phyloP scores from a whole-genome alignment of 257 asterid genomes.

The Primulina eburnea region DNA sequence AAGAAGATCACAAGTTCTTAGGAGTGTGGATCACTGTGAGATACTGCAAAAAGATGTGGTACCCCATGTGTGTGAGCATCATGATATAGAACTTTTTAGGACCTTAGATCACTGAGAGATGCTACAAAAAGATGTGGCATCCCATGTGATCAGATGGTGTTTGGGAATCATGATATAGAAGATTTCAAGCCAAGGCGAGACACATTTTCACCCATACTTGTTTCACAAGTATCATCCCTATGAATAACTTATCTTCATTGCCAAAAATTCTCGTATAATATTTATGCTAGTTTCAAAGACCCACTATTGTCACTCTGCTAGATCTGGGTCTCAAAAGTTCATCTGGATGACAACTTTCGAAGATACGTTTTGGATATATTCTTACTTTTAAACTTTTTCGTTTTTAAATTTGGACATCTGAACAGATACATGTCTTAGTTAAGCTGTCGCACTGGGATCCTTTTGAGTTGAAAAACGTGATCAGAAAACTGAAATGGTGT shows the following conservation, averaged over 20 bases:
- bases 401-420: slow-evolving; percentile 5
- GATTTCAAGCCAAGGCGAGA: not conserved
- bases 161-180: not conserved
- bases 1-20: slow-evolving; percentile 1
- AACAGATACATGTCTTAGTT: not conserved
- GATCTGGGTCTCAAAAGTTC: not conserved
- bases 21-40: not conserved
- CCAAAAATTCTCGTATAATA: not conserved
- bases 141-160: not conserved
- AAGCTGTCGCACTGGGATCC: not conserved
- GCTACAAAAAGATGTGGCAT: not conserved
- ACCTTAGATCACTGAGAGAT: not conserved
- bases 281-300: not conserved
- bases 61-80: too few species aligned
- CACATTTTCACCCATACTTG: not conserved
- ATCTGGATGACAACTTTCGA: not conserved
- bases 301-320: not conserved
- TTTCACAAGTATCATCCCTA: not conserved
- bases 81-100: too few species aligned
- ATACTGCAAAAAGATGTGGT: not conserved
- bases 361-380: not conserved
- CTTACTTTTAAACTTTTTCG: not conserved
- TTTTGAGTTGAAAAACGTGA: slow-evolving; percentile 3
- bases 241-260: not conserved
- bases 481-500: slow-evolving; percentile 1